Evolutionary conservation across 805 yeast genomes (phyloP).

Genomic region (Clavispora carvajalis): DNA sequence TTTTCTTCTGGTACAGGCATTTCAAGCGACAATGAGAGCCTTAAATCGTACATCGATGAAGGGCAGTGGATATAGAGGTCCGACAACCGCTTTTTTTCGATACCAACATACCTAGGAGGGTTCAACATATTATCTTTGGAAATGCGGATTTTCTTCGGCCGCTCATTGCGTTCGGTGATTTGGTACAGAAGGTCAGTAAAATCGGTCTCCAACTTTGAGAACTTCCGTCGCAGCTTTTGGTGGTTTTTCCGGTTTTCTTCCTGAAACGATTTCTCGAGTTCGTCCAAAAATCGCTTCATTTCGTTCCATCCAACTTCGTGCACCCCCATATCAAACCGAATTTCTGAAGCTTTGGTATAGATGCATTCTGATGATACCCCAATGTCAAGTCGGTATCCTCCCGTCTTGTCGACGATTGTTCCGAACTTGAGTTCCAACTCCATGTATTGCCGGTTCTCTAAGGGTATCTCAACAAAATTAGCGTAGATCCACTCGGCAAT

Average conservation of each 20-base stretch:
- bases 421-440: slow-evolving; percentile 79
- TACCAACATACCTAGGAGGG: slow-evolving; percentile 67
- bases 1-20: slow-evolving; percentile 60
- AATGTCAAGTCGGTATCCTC: slow-evolving; percentile 57
- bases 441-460: slow-evolving; percentile 46
- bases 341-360: slow-evolving; percentile 49
- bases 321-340: slow-evolving; percentile 60
- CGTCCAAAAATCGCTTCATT: slow-evolving; percentile 48
- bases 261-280: slow-evolving; percentile 47
- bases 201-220: slow-evolving; percentile 56
- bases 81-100: slow-evolving; percentile 69
- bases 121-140: slow-evolving; percentile 53
- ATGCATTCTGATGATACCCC: slow-evolving; percentile 69
- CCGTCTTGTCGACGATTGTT: slow-evolving; percentile 55
- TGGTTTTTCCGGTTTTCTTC: slow-evolving; percentile 27
- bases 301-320: slow-evolving; percentile 59
- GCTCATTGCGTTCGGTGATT: slow-evolving; percentile 57
- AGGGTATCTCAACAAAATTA: slow-evolving; percentile 59
- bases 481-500: slow-evolving; percentile 90
- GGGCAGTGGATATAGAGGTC: slow-evolving; percentile 72
- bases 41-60: slow-evolving; percentile 67
- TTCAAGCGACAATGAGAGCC: slow-evolving; percentile 74
- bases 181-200: slow-evolving; percentile 59
- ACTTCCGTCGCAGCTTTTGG: slow-evolving; percentile 42
- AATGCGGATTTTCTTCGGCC: slow-evolving; percentile 60